Percentiles rank a stretch among this genome's conserved stretches.
Conservation (phyloP, 2,329 filamentous ascomycete species). For the Arthrocladium fulminans region DNA sequence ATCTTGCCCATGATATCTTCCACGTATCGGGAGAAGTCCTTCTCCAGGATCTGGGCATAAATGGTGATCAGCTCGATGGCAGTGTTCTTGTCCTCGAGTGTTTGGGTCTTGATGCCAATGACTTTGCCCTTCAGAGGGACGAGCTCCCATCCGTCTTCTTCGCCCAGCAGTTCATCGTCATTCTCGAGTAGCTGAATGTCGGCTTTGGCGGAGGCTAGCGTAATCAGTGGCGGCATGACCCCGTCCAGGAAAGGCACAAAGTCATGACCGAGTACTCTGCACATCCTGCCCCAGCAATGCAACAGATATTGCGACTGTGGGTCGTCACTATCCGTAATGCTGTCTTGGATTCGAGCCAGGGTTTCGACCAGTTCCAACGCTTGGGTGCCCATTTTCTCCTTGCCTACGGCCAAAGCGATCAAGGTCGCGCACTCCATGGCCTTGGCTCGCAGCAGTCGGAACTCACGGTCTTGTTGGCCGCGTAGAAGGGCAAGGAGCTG, state of each 20-base stretch:
- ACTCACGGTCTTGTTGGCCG: slow-evolving; percentile 88
- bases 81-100: slow-evolving; percentile 97
- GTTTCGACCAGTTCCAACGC: slow-evolving; percentile 80
- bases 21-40: slow-evolving; percentile 83
- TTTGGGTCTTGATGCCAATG: slow-evolving; percentile 95
- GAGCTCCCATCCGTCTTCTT: slow-evolving; percentile 94
- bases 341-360: slow-evolving; percentile 73
- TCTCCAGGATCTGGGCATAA: slow-evolving; percentile 93
- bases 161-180: slow-evolving; percentile 83
- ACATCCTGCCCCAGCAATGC: slow-evolving; percentile 99
- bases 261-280: slow-evolving; percentile 78
- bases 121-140: slow-evolving; percentile 96
- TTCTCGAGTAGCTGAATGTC: slow-evolving; percentile 95
- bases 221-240: slow-evolving; percentile 88
- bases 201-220: slow-evolving; percentile 87
- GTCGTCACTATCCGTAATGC: slow-evolving; percentile 82
- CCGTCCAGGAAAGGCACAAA: slow-evolving; percentile 87
- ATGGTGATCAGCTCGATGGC: slow-evolving; percentile 98
- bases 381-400: slow-evolving; percentile 81
- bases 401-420: slow-evolving; percentile 86
- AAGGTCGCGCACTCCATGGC: slow-evolving; percentile 98
- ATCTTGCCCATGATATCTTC: slow-evolving; percentile 94
- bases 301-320: slow-evolving; percentile 94
- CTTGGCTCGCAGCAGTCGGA: slow-evolving; percentile 82
- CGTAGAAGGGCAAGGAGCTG: slow-evolving; percentile 81